phyloP scores from a whole-genome alignment of 2,329 filamentous ascomycete species.

The Hymenoscyphus fraxineus region DNA sequence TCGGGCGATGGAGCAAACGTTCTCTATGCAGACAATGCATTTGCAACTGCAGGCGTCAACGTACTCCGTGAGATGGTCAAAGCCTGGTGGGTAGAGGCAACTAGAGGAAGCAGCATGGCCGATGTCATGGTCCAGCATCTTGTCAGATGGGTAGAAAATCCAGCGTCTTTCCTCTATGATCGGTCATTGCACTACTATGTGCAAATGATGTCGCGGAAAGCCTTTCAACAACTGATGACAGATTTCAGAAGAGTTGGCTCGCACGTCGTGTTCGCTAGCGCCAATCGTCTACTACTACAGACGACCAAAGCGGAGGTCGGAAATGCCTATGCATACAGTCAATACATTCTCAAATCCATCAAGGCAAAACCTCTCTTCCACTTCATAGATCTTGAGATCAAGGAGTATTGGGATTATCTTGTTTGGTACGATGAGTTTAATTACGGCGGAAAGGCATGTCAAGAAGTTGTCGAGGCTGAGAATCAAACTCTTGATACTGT shows the following conservation, averaged over 20 bases:
- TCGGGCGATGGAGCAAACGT: constrained; percentile 61
- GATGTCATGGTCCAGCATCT: constrained; percentile 97
- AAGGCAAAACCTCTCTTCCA: constrained; percentile 93
- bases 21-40: constrained; percentile 82
- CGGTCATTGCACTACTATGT: constrained; percentile 93
- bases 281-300: constrained; percentile 85
- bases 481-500: constrained; percentile 82
- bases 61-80: constrained; percentile 98
- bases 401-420: constrained; percentile 98
- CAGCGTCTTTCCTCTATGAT: constrained; percentile 93
- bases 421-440: constrained; percentile 99
- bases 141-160: constrained; percentile 93
- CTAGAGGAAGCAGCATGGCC: constrained; percentile 85
- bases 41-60: constrained; percentile 84
- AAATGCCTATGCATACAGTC: constrained; percentile 92
- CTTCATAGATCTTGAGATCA: constrained; percentile 95
- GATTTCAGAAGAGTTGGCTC: constrained; percentile 95
- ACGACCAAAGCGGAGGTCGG: constrained; percentile 96
- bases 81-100: constrained; percentile 95
- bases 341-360: constrained; percentile 97
- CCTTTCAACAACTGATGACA: constrained; percentile 92
- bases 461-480: constrained; percentile 71
- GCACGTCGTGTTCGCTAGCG: constrained; percentile 90
- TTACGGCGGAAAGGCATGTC: constrained; percentile 90
- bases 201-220: constrained; percentile 97